Conservation (phyloP, 495 filamentous ascomycete species). For the Aspergillus egyptiacus region DNA sequence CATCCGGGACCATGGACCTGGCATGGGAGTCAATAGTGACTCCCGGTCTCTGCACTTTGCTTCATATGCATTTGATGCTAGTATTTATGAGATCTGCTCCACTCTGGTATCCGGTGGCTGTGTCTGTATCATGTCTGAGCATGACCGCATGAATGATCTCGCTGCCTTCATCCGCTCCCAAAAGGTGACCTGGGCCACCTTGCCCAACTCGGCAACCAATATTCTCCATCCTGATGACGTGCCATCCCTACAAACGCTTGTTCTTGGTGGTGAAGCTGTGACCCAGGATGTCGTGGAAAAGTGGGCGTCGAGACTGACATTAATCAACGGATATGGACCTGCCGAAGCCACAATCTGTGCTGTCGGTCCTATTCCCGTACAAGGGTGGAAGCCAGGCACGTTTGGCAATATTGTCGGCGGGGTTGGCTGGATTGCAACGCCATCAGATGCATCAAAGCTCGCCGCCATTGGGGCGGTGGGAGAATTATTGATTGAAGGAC, state of each 20-base stretch:
- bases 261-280: slow-evolving; percentile 22
- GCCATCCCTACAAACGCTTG: slow-evolving; percentile 18
- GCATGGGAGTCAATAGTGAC: neutral
- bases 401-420: neutral
- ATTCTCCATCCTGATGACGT: slow-evolving; percentile 20
- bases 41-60: slow-evolving; percentile 53
- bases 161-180: slow-evolving; percentile 17
- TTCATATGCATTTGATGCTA: slow-evolving; percentile 53
- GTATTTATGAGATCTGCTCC: slow-evolving; percentile 49
- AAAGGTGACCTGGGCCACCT: slow-evolving; percentile 19
- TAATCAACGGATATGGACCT: slow-evolving; percentile 11
- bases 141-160: slow-evolving; percentile 24
- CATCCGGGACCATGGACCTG: neutral
- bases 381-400: neutral
- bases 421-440: neutral
- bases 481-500: slow-evolving; percentile 43
- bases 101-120: slow-evolving; percentile 39
- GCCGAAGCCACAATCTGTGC: slow-evolving; percentile 1
- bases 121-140: slow-evolving; percentile 33
- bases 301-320: slow-evolving; percentile 12
- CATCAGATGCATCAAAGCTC: slow-evolving; percentile 22
- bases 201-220: slow-evolving; percentile 24
- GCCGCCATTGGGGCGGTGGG: slow-evolving; percentile 39
- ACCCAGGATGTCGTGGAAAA: slow-evolving; percentile 7
- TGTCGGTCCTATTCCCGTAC: neutral